Percentiles rank a stretch among this genome's conserved stretches.
These are phyloP conservation scores for Zygoascus meyerae DNA, from an alignment of 1,139 yeast genomes.

Conservation along the genomic window DNA sequence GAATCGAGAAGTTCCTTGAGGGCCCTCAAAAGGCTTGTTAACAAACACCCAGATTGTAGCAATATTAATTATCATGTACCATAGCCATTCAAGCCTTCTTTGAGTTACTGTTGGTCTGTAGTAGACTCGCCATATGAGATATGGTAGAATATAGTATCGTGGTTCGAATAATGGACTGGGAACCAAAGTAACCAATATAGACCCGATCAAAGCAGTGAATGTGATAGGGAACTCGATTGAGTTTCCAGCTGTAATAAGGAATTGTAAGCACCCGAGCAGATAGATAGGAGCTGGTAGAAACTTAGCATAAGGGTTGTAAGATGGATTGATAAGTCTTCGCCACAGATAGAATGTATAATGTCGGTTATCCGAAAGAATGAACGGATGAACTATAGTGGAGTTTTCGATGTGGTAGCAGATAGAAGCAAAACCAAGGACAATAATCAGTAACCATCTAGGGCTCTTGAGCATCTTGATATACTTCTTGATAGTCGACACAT, in stretches of 20 bases:
- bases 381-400: slow-evolving; percentile 80
- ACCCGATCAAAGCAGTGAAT: slow-evolving; percentile 25
- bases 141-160: slow-evolving; percentile 81
- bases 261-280: slow-evolving; percentile 54
- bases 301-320: slow-evolving; percentile 17
- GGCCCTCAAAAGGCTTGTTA: slow-evolving; percentile 58
- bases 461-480: slow-evolving; percentile 29
- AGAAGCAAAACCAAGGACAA: slow-evolving; percentile 23
- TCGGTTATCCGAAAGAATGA: slow-evolving; percentile 86
- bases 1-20: slow-evolving; percentile 62
- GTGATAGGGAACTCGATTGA: slow-evolving; percentile 18
- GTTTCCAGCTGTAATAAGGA: slow-evolving; percentile 23
- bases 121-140: slow-evolving; percentile 55
- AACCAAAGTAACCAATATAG: slow-evolving; percentile 56
- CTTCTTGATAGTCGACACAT: slow-evolving; percentile 13
- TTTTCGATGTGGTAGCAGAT: slow-evolving; percentile 49
- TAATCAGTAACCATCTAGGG: slow-evolving; percentile 10
- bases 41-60: slow-evolving; percentile 53
- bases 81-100: slow-evolving; percentile 46
- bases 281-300: slow-evolving; percentile 57
- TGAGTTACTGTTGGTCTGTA: slow-evolving; percentile 6
- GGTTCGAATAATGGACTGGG: slow-evolving; percentile 95
- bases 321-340: slow-evolving; percentile 44
- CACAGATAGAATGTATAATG: slow-evolving; percentile 87
- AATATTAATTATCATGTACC: slow-evolving; percentile 54